phyloP scores from a whole-genome alignment of 768 basidiomycete genomes.

The Pisolithus microcarpus region DNA sequence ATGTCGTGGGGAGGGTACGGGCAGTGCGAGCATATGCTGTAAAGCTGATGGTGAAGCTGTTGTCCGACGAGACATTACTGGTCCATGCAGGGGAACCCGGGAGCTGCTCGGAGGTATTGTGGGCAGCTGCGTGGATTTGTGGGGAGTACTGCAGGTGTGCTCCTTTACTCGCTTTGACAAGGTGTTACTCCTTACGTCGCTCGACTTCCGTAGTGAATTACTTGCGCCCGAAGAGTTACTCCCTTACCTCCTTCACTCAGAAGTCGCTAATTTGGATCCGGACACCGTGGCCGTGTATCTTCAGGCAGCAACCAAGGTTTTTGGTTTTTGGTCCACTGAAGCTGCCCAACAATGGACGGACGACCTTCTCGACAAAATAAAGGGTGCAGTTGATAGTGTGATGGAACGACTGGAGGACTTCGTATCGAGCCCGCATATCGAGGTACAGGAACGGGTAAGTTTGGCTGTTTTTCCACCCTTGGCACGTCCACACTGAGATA shows the following conservation, averaged over 20 bases:
- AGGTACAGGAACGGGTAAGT: conserved; percentile 87
- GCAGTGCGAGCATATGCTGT: conserved; percentile 75
- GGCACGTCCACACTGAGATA: neutral
- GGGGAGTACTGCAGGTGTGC: conserved; percentile 89
- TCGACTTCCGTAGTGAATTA: conserved; percentile 51
- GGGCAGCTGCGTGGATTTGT: conserved; percentile 95
- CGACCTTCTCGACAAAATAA: conserved; percentile 59
- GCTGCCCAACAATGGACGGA: conserved; percentile 73
- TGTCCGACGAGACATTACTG: conserved; percentile 73
- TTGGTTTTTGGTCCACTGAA: conserved; percentile 77
- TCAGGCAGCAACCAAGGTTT: conserved; percentile 78
- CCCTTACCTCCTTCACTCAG: conserved; percentile 58
- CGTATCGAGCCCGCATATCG: conserved; percentile 59
- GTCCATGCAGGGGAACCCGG: conserved; percentile 60
- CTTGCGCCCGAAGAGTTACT: conserved; percentile 69
- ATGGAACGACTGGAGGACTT: conserved; percentile 54
- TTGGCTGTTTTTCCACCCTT: neutral
- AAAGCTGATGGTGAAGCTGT: conserved; percentile 70
- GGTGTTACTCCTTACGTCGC: neutral
- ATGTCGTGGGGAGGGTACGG: conserved; percentile 76
- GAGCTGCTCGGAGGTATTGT: conserved; percentile 78
- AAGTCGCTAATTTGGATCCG: conserved; percentile 46
- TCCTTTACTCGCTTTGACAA: neutral
- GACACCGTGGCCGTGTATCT: conserved; percentile 75
- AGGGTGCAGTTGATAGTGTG: conserved; percentile 54